Evolutionary conservation across 2,329 filamentous ascomycete genomes (phyloP).

Genomic region (Aspergillus luchuensis): DNA sequence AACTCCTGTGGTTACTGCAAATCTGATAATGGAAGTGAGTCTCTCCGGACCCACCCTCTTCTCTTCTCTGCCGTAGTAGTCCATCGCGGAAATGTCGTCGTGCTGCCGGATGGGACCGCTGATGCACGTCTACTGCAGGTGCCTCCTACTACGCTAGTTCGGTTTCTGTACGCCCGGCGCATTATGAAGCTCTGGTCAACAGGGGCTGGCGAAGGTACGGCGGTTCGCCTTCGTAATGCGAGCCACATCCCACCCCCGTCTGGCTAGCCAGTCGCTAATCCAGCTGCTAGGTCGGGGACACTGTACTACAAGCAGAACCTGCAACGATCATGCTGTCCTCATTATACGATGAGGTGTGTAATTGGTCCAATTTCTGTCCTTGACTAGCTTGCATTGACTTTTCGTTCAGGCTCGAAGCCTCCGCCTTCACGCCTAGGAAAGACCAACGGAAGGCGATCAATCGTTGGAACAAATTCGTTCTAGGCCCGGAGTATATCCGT

Average conservation of each 20-base stretch:
- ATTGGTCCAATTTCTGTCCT: not conserved
- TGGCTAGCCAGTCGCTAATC: slow-evolving; percentile 8
- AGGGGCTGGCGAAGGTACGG: slow-evolving; percentile 52
- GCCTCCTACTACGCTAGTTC: slow-evolving; percentile 51
- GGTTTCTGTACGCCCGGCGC: slow-evolving; percentile 45
- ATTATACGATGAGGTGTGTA: slow-evolving; percentile 60
- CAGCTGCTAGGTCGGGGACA: slow-evolving; percentile 45
- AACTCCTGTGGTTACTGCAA: slow-evolving; percentile 54
- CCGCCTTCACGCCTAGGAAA: slow-evolving; percentile 45
- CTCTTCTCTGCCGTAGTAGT: slow-evolving; percentile 1
- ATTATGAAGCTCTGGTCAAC: slow-evolving; percentile 53
- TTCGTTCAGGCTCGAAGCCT: slow-evolving; percentile 42
- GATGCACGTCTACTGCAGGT: slow-evolving; percentile 33
- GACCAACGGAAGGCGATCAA: slow-evolving; percentile 53
- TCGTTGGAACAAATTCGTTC: slow-evolving; percentile 50
- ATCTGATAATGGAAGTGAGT: slow-evolving; percentile 49
- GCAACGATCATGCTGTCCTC: slow-evolving; percentile 81
- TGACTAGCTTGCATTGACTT: not conserved
- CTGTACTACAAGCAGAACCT: slow-evolving; percentile 60
- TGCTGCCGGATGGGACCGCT: slow-evolving; percentile 12
- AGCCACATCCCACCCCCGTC: not conserved
- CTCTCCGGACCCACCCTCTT: slow-evolving; percentile 15
- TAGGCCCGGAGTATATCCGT: slow-evolving; percentile 51
- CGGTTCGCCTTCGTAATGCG: slow-evolving; percentile 2
- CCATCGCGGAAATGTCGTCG: slow-evolving; percentile 2